Conservation (phyloP, 768 basidiomycete genomes). For the Tulasnella sp. region DNA sequence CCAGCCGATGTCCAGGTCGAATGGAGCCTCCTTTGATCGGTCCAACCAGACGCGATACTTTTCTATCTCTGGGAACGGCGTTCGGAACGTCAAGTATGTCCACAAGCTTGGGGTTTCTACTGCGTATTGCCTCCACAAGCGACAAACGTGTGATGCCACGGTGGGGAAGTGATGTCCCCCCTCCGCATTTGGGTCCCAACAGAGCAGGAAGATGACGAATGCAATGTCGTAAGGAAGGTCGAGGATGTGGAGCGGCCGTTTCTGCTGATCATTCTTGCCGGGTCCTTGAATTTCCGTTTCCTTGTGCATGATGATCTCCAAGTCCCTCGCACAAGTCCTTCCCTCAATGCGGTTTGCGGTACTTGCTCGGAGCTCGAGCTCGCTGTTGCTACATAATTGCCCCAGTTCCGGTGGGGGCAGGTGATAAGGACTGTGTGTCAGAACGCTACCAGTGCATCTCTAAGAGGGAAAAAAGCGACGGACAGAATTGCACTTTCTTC, state of each 20-base stretch:
- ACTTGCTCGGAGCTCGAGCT: too few species aligned
- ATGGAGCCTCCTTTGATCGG: background rate
- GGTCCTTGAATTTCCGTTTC: background rate
- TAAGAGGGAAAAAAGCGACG: too few species aligned
- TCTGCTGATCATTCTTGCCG: background rate
- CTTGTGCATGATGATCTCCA: background rate
- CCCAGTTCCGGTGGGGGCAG: too few species aligned
- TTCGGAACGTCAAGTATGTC: background rate
- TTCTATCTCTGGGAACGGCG: background rate
- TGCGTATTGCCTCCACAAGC: background rate
- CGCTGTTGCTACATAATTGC: too few species aligned
- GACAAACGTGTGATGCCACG: background rate
- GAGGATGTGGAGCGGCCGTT: background rate
- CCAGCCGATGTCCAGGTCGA: background rate
- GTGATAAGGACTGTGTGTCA: too few species aligned
- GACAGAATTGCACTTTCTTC: too few species aligned
- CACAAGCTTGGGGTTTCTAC: background rate
- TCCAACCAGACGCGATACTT: background rate
- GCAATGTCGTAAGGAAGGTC: background rate
- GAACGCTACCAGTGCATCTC: too few species aligned
- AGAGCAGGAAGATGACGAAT: background rate
- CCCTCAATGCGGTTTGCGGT: too few species aligned
- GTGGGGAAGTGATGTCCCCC: background rate
- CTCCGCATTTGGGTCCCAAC: background rate
- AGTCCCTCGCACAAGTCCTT: background rate